Base-by-base conservation (phyloP, 225 moss, liverwort and hornwort species). In the Sphagnum contortum region DNA sequence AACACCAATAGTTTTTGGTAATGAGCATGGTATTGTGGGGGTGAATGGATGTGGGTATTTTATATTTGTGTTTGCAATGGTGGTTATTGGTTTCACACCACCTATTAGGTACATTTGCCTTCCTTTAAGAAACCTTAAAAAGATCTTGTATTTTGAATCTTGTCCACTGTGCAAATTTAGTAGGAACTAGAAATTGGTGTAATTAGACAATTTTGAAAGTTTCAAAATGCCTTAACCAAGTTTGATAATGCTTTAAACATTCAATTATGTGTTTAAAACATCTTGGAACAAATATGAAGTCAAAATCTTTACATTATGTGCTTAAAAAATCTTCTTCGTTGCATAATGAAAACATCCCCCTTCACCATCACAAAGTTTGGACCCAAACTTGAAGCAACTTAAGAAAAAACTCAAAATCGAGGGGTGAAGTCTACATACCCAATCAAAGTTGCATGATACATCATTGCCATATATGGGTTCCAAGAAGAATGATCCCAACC, bases 401-500 rank as follows among this genome's bases (percentile, higher is more conserved):
- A 29, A 29, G 49, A 44, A 6, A 5, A 5, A 4, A 45, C 14
- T 58, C 6, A 58, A 58, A 8, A 58, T 29, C 29, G 29, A 29
- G 0, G 29, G 29, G 29, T 70, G 5, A 70, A 63, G 64, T 56
- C 56, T 56, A 80, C 87, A 57, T 64, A 80, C 86, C 87, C 87
- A 87, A 59, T 69, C 65, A 57, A 87, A 87, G 62, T 75, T 82
- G 44, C 82, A 80, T 53, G 80, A 80, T 3, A 87, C 73, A 63
- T 87, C 87, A 61, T 87, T 87, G 51, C 87, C 87, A 12, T 29
- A 1, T 29, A 29, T 29, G 29, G 29, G 87, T 87, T 56, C 87
- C 87, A 12, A 87, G 77, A 4, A 83, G 87, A 60, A 87, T 75
- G 3, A 87, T 75, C 45, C 77, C 82, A 64, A 83, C 80, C 55